Evolutionary conservation across 2,329 filamentous ascomycete genomes (phyloP).

Genomic region (Fusarium sp.): DNA sequence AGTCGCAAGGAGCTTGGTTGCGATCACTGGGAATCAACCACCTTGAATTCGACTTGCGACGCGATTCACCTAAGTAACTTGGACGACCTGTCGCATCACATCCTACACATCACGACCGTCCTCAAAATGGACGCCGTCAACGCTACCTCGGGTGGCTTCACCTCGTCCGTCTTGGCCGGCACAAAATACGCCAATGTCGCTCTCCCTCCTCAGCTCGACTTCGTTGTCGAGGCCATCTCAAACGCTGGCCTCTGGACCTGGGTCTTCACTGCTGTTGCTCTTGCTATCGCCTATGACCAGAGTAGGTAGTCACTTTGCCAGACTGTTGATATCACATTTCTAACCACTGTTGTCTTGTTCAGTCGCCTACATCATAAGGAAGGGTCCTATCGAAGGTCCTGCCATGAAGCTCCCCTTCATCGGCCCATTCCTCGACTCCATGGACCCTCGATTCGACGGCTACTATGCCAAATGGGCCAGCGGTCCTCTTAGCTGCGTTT

Average conservation of each 20-base stretch:
- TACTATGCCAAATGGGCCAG: constrained; percentile 95
- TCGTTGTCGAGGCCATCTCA: constrained; percentile 65
- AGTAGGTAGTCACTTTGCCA: constrained; percentile 65
- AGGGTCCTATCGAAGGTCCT: constrained; percentile 80
- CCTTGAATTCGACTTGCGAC: constrained; percentile 26
- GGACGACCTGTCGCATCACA: constrained; percentile 7
- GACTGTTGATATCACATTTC: constrained; percentile 8
- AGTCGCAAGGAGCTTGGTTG: constrained; percentile 29
- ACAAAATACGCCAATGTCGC: constrained; percentile 62
- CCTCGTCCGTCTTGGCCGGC: constrained; percentile 72
- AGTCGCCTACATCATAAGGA: constrained; percentile 81
- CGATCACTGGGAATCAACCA: neutral
- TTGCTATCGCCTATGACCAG: constrained; percentile 88
- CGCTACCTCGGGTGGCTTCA: constrained; percentile 73
- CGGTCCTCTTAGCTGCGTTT: constrained; percentile 93
- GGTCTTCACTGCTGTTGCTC: constrained; percentile 74
- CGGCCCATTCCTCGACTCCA: constrained; percentile 92
- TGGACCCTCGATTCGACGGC: constrained; percentile 90
- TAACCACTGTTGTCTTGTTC: constrained; percentile 39
- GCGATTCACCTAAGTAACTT: neutral
- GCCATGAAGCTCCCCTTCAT: constrained; percentile 85
- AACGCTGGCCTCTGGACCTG: constrained; percentile 71
- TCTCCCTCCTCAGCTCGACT: constrained; percentile 66
- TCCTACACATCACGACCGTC: constrained; percentile 3
- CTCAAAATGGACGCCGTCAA: constrained; percentile 66